These are phyloP conservation scores for Lindgomyces ingoldianus DNA, from an alignment of 495 filamentous ascomycete genomes.

Conservation along the genomic window DNA sequence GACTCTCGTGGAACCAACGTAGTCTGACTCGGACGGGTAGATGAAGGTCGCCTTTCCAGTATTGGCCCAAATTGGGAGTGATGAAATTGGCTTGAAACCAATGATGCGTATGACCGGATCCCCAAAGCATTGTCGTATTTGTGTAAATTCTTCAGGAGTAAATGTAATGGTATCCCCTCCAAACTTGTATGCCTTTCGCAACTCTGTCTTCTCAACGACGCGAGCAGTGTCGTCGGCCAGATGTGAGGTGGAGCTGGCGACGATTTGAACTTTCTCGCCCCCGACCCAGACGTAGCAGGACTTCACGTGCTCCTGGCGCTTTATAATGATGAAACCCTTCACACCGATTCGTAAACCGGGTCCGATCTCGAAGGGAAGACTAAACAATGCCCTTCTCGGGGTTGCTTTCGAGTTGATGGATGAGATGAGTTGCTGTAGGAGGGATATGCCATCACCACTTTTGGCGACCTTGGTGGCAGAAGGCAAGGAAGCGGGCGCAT, in stretches of 20 bases:
- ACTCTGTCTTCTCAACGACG: conserved; percentile 74
- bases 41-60: conserved; percentile 85
- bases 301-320: conserved; percentile 74
- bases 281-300: conserved; percentile 84
- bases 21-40: conserved; percentile 90
- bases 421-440: conserved; percentile 79
- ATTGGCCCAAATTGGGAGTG: conserved; percentile 82
- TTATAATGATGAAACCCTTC: conserved; percentile 87
- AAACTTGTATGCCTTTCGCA: conserved; percentile 94
- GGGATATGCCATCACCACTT: conserved; percentile 71
- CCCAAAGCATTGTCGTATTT: conserved; percentile 70
- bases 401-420: conserved; percentile 90
- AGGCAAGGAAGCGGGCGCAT: conserved; percentile 58
- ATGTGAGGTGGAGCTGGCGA: conserved; percentile 66
- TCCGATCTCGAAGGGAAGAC: conserved; percentile 80
- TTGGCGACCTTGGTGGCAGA: conserved; percentile 47
- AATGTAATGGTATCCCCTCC: conserved; percentile 89
- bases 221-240: conserved; percentile 73
- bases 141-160: conserved; percentile 74
- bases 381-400: conserved; percentile 84
- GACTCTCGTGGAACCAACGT: conserved; percentile 85
- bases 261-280: conserved; percentile 81
- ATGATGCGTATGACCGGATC: conserved; percentile 83
- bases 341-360: conserved; percentile 84
- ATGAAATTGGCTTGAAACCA: conserved; percentile 82